phyloP scores from a whole-genome alignment of 179 eudicot genomes.

The Corrigiola litoralis region DNA sequence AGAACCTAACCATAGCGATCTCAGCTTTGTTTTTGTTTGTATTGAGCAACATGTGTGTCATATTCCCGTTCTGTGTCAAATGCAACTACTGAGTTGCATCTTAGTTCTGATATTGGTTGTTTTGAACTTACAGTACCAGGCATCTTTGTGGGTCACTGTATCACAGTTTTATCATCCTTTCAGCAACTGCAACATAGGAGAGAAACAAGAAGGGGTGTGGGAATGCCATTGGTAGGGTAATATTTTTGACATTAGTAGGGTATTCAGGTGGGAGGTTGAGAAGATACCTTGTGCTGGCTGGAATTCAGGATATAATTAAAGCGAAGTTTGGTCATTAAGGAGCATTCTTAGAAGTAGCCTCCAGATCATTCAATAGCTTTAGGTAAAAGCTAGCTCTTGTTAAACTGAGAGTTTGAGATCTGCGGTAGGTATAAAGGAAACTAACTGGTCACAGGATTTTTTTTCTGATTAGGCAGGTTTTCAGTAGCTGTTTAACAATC shows the following conservation, averaged over 20 bases:
- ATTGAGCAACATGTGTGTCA: not conserved
- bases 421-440: too few species aligned
- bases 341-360: too few species aligned
- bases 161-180: not conserved
- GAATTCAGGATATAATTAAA: too few species aligned
- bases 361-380: too few species aligned
- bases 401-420: too few species aligned
- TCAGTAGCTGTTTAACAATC: too few species aligned
- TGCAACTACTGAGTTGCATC: not conserved
- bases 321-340: too few species aligned
- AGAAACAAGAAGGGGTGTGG: not conserved
- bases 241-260: too few species aligned
- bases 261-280: not conserved
- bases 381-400: too few species aligned
- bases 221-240: too few species aligned
- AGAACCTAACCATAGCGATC: not conserved
- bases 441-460: too few species aligned
- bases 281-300: not conserved
- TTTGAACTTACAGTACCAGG: not conserved
- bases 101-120: not conserved
- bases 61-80: not conserved
- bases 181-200: not conserved
- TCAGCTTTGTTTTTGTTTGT: not conserved
- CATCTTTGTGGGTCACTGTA: not conserved
- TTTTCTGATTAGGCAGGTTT: too few species aligned